Base-by-base conservation (phyloP, 78 protist species). In the Pigoraptor vietnamica region DNA sequence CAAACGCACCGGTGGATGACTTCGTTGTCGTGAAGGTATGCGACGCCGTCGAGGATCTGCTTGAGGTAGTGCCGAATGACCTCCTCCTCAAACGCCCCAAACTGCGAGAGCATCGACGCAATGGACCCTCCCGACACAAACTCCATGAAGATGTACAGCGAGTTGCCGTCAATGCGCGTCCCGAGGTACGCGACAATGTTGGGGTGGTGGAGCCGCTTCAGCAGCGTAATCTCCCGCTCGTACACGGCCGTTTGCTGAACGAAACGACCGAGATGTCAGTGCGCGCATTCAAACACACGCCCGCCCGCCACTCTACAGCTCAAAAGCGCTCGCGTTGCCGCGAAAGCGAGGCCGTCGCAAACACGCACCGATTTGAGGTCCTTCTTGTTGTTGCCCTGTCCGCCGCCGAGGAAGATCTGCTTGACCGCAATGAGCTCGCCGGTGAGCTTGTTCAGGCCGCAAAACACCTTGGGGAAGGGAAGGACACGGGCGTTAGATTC, bases 51-150 rank as follows among this genome's bases (percentile, higher is more conserved):
- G 34, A 93, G 90, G 23, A 93, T 81, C 34, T 93, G 92, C 29
- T 81, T 2, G 25, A 24, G 2, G 83, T 92, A 92, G 39, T 32
- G 14, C 33, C 40, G 39, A 10, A 86, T 87, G 33, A 91, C 86
- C 32, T 1, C 39, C 87, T 92, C 94, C 24, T 34, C 24, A 9
- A 94, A 40, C 1, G 81, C 29, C 37, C 91, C 91, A 79, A 94
- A 94, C 40, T 84, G 39, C 40, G 25, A 1, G 35, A 92, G n/a
- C 35, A 94, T 0, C 14, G 84, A 21, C 39, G 93, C 90, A 29
- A 92, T 34, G 2, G 93, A 92, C 35, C 93, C 93, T 24, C 93
- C 93, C 1, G 93, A 89, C 24, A 92, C 90, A 34, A 81, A 92
- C 67, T 92, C 93, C 93, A 92, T 88, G n/a, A 92, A 25, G n/a